Percentiles rank a stretch among this genome's conserved stretches.
Evolutionary conservation across 768 basidiomycete genomes (phyloP).

Genomic region (Lactifluus rugatus): DNA sequence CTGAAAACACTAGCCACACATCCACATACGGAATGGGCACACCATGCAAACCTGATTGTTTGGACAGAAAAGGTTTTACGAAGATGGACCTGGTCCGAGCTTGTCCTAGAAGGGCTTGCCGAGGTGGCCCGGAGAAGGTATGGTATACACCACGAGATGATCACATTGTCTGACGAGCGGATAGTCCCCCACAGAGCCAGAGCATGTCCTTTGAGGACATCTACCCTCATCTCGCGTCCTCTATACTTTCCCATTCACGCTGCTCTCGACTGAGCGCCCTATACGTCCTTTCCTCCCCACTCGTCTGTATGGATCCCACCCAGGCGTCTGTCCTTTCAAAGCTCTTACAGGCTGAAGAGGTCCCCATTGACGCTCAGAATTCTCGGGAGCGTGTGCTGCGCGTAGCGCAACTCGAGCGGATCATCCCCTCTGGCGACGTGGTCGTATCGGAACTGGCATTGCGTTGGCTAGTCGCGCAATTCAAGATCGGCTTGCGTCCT

Average conservation of each 20-base stretch:
- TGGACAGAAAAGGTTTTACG: constrained; percentile 41
- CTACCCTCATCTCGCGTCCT: constrained; percentile 41
- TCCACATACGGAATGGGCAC: constrained; percentile 37
- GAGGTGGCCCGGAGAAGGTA: constrained; percentile 41
- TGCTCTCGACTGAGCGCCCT: constrained; percentile 54
- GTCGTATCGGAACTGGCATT: constrained; percentile 53
- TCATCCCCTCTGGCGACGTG: constrained; percentile 45
- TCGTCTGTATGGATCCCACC: constrained; percentile 36
- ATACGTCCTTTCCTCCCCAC: constrained; percentile 47
- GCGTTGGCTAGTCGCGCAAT: constrained; percentile 72
- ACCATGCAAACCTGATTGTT: constrained; percentile 34
- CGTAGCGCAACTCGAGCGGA: constrained; percentile 60
- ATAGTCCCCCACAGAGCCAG: constrained; percentile 14
- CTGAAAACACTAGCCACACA: constrained; percentile 42
- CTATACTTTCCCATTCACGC: constrained; percentile 67
- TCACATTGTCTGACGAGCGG: background rate
- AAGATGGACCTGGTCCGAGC: constrained; percentile 51
- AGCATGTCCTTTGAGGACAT: constrained; percentile 34
- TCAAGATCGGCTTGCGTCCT: constrained; percentile 90
- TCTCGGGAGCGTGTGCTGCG: constrained; percentile 77
- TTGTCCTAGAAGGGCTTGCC: constrained; percentile 46
- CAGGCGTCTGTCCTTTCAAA: constrained; percentile 47
- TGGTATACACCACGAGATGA: constrained; percentile 8
- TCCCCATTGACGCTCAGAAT: constrained; percentile 66
- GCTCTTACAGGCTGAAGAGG: constrained; percentile 74